Base-by-base conservation (phyloP, 192 early-diverging fungal genomes). In the Gigaspora rosea region DNA sequence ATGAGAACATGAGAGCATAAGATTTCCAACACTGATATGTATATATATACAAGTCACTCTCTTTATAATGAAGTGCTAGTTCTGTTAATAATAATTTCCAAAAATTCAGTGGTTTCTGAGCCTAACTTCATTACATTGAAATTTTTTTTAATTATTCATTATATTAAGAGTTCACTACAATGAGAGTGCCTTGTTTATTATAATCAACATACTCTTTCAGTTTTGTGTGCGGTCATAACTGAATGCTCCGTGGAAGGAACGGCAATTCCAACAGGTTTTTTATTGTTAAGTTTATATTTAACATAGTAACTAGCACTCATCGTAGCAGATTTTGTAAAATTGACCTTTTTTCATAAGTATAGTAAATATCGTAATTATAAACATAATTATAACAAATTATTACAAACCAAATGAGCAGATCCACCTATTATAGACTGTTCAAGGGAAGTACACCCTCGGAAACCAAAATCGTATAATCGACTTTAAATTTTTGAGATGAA, bases 221-320 rank as follows among this genome's bases (percentile, higher is more conserved):
- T 89, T 27, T 64, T 69, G 80, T 87, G 88, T 9, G 94, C 82
- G 0, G 89, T 94, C 95, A 96, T 96, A 57, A 96, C 88, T 22
- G 95, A 96, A 78, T 96, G 95, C 78, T 96, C 95, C 2, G 94
- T 96, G 0, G 95, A 93, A 0, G 95, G 95, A 64, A 96, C 90
- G 47, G 94, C 93, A 6, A 84, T 88, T 2, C 82, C 95, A 20
- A 95, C 88, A 0, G 94, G 87, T 10, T 88, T 86, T 3, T 94
- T 93, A 52, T 78, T 79, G 67, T 96, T 96, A 46, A 95, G 87
- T 32, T 86, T 61, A 58, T 88, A 91, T 78, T 96, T 94, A 8
- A 88, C 94, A 81, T 92, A 93, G 71, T 83, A 95, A 1, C 91
- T 91, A 2, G 94, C 94, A 54, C 85, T 87, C 79, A 96, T 78